Percentiles rank a stretch among this genome's conserved stretches.
phyloP scores from a whole-genome alignment of 2,329 filamentous ascomycete genomes.

The Canariomyces notabilis region DNA sequence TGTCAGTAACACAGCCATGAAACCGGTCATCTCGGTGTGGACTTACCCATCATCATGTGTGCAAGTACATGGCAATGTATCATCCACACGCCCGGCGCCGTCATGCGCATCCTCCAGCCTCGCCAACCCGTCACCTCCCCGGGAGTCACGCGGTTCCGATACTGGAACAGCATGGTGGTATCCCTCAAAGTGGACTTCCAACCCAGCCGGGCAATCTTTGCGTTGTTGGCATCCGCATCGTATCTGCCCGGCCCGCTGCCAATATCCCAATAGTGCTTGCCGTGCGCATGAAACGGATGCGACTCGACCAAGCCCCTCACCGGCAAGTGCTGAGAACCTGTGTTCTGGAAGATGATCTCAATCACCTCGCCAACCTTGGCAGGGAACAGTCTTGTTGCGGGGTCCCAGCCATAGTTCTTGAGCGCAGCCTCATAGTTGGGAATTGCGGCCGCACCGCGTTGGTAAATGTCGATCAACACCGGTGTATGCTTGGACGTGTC shows the following conservation, averaged over 20 bases:
- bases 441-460: constrained; percentile 38
- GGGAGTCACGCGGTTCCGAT: constrained; percentile 36
- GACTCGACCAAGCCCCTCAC: constrained; percentile 37
- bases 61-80: constrained; percentile 56
- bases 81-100: constrained; percentile 55
- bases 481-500: constrained; percentile 34
- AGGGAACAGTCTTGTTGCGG: constrained; percentile 44
- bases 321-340: constrained; percentile 35
- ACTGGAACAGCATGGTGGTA: constrained; percentile 53
- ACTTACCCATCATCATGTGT: constrained; percentile 54
- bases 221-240: constrained; percentile 45
- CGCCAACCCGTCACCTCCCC: constrained; percentile 51
- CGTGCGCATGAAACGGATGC: constrained; percentile 53
- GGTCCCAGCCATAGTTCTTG: constrained; percentile 50
- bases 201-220: constrained; percentile 29
- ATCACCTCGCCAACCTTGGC: constrained; percentile 52
- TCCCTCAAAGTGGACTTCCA: constrained; percentile 38
- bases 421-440: constrained; percentile 49
- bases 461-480: constrained; percentile 49
- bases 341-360: constrained; percentile 42
- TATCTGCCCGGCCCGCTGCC: constrained; percentile 51
- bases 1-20: constrained; percentile 5
- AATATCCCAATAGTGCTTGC: constrained; percentile 49
- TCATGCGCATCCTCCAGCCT: constrained; percentile 50
- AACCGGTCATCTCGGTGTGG: too few relatives aligned